phyloP scores from a whole-genome alignment of 768 basidiomycete genomes.

The Tephrocybe sp. region DNA sequence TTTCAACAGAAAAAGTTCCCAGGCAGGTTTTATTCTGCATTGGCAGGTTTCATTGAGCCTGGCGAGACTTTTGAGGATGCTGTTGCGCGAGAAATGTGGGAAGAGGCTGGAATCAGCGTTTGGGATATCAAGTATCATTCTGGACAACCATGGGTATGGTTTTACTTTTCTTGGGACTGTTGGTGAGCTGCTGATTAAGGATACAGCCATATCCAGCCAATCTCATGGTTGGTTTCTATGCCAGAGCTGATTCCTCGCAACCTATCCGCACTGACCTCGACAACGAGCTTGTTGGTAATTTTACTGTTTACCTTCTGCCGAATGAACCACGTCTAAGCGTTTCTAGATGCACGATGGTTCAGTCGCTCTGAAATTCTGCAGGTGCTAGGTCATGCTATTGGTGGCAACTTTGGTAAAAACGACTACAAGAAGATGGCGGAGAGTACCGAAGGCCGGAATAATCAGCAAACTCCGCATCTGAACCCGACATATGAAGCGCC shows the following conservation, averaged over 20 bases:
- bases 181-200: background rate
- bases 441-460: slow-evolving; percentile 31
- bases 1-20: slow-evolving; percentile 58
- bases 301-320: background rate
- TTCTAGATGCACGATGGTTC: slow-evolving; percentile 85
- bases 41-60: slow-evolving; percentile 94
- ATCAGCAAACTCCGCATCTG: slow-evolving; percentile 16
- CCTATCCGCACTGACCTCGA: slow-evolving; percentile 85
- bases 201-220: slow-evolving; percentile 84
- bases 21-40: slow-evolving; percentile 75
- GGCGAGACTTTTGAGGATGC: slow-evolving; percentile 95
- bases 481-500: slow-evolving; percentile 15
- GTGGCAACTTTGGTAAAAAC: slow-evolving; percentile 42
- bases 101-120: slow-evolving; percentile 91
- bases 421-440: slow-evolving; percentile 53
- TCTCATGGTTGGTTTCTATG: slow-evolving; percentile 90
- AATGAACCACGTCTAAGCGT: background rate
- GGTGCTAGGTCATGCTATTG: slow-evolving; percentile 56
- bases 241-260: slow-evolving; percentile 67
- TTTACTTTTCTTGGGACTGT: background rate
- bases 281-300: slow-evolving; percentile 88
- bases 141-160: slow-evolving; percentile 75
- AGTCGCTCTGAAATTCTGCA: slow-evolving; percentile 67
- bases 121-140: slow-evolving; percentile 85
- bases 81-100: slow-evolving; percentile 90